Base-by-base conservation (phyloP, 352 stramenopile genomes). In the Pythium folliculosum region DNA sequence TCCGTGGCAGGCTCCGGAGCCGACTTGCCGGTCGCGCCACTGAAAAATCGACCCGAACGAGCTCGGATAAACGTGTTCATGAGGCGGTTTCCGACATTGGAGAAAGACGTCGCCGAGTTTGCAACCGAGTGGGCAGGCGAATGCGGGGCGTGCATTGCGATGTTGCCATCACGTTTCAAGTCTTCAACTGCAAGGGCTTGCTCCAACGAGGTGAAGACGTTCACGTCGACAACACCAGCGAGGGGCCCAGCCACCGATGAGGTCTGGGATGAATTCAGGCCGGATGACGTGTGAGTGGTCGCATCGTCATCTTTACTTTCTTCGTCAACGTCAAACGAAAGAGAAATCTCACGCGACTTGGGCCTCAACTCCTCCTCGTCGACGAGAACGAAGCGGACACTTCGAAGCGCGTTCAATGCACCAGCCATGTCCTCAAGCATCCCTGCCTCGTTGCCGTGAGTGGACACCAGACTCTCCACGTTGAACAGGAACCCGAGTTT, bases 381-480 rank as follows among this genome's bases (percentile, higher is more conserved):
- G 8, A 95, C 84, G 3, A 95, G 71, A 13, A 94, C 81, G 27
- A 95, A 94, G 0, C 78, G 82, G 8, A 95, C 81, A 43, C 91
- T 87, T 38, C 76, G 77, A 22, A 98, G 73, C 77, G 92, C 89
- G 21, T 96, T 90, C 4, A 95, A 53, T 17, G 84, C 86, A 9
- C 84, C 85, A 21, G 86, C 84, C 86, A 95, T 95, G 52, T 96
- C 88, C 69, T 96, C 88, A 5, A 96, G 73, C 88, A 96, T 96
- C 10, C 86, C 88, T 3, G 83, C 84, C 63, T 96, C 88, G 35
- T 94, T 96, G n/a, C 88, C 88, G 48, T 94, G 86, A 3, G 86
- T 96, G 0, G 84, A 95, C 23, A 95, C 81, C 2, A 95, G 71
- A 80, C 84, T 93, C 60, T 95, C 86, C 10, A 95, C 83, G 48